Evolutionary conservation across 495 filamentous ascomycete species (phyloP).

Genomic region (Neurospora sp.): DNA sequence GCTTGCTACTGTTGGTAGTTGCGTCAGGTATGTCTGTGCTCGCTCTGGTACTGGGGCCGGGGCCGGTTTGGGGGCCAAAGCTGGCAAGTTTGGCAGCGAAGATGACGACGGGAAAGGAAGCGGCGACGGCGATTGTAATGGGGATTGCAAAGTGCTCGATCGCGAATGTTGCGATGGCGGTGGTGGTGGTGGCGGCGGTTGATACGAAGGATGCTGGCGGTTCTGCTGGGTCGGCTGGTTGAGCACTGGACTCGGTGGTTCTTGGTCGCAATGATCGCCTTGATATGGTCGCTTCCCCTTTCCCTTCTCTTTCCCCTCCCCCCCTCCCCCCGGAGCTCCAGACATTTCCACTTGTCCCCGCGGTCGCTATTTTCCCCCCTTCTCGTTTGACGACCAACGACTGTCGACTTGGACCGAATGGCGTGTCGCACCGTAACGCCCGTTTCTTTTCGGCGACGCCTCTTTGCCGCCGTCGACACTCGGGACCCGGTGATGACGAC

Average conservation of each 20-base stretch:
- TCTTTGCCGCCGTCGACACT: not conserved
- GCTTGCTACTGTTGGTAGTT: not conserved
- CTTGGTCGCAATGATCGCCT: not conserved
- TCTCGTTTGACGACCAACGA: not conserved
- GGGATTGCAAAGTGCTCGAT: not conserved
- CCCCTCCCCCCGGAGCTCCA: not conserved
- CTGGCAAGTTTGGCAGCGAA: not conserved
- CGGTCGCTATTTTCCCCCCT: not conserved
- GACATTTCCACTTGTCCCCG: not conserved
- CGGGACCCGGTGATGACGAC: not conserved
- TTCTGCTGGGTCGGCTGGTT: not conserved
- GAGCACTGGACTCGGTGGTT: not conserved
- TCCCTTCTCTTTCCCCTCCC: not conserved
- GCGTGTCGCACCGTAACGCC: not conserved
- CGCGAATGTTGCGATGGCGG: not conserved
- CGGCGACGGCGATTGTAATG: not conserved
- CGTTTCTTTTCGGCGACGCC: not conserved
- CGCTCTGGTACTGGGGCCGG: not conserved
- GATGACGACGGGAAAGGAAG: not conserved
- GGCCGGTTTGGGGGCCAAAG: not conserved
- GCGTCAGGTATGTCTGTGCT: not conserved
- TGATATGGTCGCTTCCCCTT: not conserved
- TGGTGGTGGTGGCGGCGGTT: not conserved
- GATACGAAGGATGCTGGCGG: not conserved
- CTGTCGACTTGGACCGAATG: not conserved